Base-by-base conservation (phyloP, 441 rosid genomes). In the Pelargonium myrrhifolium region DNA sequence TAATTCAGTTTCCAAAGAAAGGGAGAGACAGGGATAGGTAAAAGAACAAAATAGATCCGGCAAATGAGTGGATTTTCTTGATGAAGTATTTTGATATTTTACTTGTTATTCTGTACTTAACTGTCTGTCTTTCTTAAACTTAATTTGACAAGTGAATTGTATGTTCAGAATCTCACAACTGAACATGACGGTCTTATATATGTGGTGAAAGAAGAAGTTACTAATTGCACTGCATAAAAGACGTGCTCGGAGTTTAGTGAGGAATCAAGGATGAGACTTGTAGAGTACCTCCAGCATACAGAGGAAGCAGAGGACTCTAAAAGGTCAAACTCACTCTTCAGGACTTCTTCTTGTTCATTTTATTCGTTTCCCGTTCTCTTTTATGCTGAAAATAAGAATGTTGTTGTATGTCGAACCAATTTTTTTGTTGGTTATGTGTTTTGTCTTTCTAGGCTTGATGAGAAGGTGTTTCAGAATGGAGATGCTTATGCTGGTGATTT, bases 401-500 rank as follows among this genome's bases (percentile, higher is more conserved):
- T 10, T n/a, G 59, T 20, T 14, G 35, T 18, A 35, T 7, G 21
- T 42, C 3, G 20, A 39, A 21, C 51, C 37, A 11, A n/a, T 56
- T 63, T 31, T 55, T 64, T 24, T 65, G 67, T 9, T 40, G 15
- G 60, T 64, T 64, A 15, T 3, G 45, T 28, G 63, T 64, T 3
- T 17, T 55, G 51, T 70, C 42, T 67, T 78, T 63, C 40, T 79
- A 94, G 98, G 86, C 65, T 67, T 65, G 78, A 60, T 28, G 72
- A 82, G 68, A 82, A 71, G 80, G 72, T 67, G 51, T 84, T 94
- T 70, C 73, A 84, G 35, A 86, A 83, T 62, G 97, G 97, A 68
- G 98, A 94, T 77, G 66, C 76, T 9, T 94, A 85, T 81, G 45
- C 42, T 68, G 99, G 98, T 76, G 73, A 75, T 65, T 79, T 85